phyloP scores from a whole-genome alignment of 306 rosid genomes.

The Ochetophila trinervis region DNA sequence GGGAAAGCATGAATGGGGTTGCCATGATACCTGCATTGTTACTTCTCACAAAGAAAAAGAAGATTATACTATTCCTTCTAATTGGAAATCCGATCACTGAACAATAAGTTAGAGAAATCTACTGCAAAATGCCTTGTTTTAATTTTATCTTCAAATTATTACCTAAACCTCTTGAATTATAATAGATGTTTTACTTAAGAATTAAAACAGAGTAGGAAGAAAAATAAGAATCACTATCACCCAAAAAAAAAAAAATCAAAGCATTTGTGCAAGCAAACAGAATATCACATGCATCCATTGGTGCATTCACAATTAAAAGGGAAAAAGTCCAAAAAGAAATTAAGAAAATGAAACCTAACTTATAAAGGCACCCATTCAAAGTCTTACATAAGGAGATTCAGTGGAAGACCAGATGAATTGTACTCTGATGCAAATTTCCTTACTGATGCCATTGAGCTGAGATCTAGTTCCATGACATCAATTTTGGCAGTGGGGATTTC shows the following conservation, averaged over 20 bases:
- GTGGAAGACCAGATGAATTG: constrained; percentile 57
- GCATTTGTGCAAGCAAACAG: neutral
- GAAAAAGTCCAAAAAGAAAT: neutral
- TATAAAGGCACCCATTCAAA: neutral
- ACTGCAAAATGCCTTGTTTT: neutral
- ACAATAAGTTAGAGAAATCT: too few species aligned
- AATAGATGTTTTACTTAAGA: too few species aligned
- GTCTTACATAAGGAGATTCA: constrained; percentile 66
- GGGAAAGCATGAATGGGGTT: constrained; percentile 71
- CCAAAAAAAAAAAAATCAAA: neutral
- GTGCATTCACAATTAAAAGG: neutral
- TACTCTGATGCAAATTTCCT: constrained; percentile 66
- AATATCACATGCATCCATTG: neutral
- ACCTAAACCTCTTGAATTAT: too few species aligned
- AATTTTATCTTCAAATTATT: neutral
- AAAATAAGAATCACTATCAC: neutral
- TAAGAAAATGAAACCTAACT: neutral
- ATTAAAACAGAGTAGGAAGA: neutral
- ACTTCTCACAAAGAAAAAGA: constrained; percentile 47
- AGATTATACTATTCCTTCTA: neutral
- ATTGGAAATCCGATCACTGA: neutral
- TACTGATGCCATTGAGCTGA: constrained; percentile 66
- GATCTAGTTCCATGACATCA: constrained; percentile 71
- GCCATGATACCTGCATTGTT: constrained; percentile 94
- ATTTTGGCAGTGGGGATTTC: constrained; percentile 56